Conservation (phyloP, 371 early-diverging fungal genomes). For the Actinomortierella ambigua region DNA sequence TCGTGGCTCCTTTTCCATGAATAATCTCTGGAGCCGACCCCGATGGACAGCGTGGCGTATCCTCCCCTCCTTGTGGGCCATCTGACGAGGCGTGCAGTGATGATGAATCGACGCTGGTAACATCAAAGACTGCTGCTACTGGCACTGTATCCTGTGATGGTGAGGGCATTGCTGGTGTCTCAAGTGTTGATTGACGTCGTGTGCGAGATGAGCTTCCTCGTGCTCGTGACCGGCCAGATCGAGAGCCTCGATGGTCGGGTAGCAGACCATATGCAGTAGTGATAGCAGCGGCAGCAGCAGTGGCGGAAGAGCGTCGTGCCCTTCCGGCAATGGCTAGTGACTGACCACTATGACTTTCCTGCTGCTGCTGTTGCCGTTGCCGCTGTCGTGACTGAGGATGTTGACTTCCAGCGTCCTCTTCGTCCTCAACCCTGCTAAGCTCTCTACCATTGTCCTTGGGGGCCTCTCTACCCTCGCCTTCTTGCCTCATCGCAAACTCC, state of each 20-base stretch:
- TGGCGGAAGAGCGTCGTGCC: too few relatives aligned
- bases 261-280: too few relatives aligned
- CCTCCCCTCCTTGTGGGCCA: conserved; percentile 7
- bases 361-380: neutral
- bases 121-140: neutral
- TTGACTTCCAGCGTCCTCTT: neutral
- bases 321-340: too few relatives aligned
- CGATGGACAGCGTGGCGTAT: neutral
- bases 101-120: neutral
- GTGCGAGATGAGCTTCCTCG: too few relatives aligned
- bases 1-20: too few relatives aligned
- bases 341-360: neutral
- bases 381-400: neutral
- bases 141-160: neutral
- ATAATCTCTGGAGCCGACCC: neutral
- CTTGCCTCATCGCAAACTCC: neutral
- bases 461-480: neutral
- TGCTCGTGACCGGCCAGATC: too few relatives aligned
- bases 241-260: too few relatives aligned
- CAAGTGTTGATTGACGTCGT: too few relatives aligned
- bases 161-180: neutral
- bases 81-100: neutral
- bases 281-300: too few relatives aligned
- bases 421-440: neutral
- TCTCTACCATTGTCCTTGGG: conserved; percentile 5